Conservation (phyloP, 139 green algal genomes). For the Chlorella sp. region DNA sequence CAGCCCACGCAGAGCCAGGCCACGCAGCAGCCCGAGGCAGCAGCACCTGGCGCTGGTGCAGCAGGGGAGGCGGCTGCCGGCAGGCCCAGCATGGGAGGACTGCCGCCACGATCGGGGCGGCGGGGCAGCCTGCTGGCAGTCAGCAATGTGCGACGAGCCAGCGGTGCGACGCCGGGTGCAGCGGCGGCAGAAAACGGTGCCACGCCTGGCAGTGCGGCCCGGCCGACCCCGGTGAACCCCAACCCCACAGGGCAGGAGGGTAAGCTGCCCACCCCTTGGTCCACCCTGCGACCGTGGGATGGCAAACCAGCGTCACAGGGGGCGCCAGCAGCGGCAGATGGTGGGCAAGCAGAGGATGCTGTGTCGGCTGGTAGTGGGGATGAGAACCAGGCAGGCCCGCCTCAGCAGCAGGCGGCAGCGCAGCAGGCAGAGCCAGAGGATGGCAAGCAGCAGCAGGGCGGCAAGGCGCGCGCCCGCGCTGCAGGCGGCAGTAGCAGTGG, state of each 20-base stretch:
- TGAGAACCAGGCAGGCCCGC: conserved; percentile 1
- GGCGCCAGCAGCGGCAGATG: background rate
- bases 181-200: background rate
- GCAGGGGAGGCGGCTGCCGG: background rate
- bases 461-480: background rate
- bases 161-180: background rate
- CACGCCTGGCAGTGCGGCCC: background rate
- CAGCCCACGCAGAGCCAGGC: conserved; percentile 15
- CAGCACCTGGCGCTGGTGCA: background rate
- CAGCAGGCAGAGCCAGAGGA: background rate
- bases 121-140: conserved; percentile 23
- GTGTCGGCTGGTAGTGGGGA: background rate
- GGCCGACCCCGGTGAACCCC: background rate
- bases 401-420: conserved; percentile 6
- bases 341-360: background rate
- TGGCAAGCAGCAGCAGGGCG: conserved; percentile 5
- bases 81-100: background rate
- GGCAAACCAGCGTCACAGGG: conserved; percentile 8
- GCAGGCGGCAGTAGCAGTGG: background rate
- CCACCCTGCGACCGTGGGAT: conserved; percentile 38
- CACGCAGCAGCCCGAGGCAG: background rate
- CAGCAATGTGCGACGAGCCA: conserved; percentile 10
- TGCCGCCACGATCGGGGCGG: background rate
- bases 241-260: background rate
- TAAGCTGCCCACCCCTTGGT: conserved; percentile 44